phyloP scores from a whole-genome alignment of 495 filamentous ascomycete genomes.

The Jackrogersella multiformis region DNA sequence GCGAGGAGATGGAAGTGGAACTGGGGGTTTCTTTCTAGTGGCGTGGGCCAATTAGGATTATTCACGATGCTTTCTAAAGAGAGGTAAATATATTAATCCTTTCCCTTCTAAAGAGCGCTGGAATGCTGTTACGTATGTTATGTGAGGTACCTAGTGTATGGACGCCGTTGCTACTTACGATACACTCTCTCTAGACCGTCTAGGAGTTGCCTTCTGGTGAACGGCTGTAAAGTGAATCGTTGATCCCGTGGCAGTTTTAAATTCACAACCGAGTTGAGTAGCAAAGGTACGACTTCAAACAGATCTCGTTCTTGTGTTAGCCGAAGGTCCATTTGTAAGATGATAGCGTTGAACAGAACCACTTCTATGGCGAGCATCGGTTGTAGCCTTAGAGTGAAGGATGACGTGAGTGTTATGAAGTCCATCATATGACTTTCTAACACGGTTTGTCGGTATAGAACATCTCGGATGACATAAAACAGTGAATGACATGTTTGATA shows the following conservation, averaged over 20 bases:
- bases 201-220: not conserved
- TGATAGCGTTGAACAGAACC: conserved; percentile 1
- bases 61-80: not conserved
- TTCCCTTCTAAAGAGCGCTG: too few relatives aligned
- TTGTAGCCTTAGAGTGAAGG: not conserved
- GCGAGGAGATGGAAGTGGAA: conserved; percentile 13
- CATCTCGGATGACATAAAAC: not conserved
- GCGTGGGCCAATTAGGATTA: not conserved
- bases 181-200: not conserved
- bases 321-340: not conserved
- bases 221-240: too few relatives aligned
- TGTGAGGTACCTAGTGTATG: not conserved
- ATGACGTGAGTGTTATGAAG: not conserved
- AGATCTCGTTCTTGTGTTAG: not conserved
- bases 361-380: not conserved
- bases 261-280: not conserved
- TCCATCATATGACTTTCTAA: not conserved
- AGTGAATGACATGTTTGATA: not conserved
- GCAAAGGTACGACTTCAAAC: not conserved
- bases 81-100: not conserved
- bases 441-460: not conserved
- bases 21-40: not conserved
- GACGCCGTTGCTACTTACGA: not conserved
- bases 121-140: too few relatives aligned
- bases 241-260: not conserved